Conservation (phyloP, 805 yeast species). For the Wickerhamomyces canadensis region DNA sequence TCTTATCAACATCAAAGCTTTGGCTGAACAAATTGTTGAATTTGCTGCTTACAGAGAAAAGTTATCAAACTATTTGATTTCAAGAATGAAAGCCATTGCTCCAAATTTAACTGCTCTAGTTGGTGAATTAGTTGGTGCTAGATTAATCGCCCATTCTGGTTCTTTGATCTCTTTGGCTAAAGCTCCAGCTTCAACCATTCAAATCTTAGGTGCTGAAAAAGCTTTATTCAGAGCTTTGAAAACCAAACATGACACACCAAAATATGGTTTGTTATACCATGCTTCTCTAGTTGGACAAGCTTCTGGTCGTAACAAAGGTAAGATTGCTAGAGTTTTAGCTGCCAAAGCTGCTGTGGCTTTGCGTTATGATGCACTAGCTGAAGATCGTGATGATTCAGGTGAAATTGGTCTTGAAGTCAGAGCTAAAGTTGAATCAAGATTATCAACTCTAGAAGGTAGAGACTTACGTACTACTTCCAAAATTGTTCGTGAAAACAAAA, state of each 20-base stretch:
- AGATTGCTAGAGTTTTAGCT: conserved; percentile 96
- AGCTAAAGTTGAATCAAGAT: conserved; percentile 89
- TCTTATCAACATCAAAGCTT: conserved; percentile 77
- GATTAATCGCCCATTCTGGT: conserved; percentile 97
- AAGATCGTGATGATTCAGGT: conserved; percentile 94
- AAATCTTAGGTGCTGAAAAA: conserved; percentile 98
- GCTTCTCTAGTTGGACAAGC: conserved; percentile 98
- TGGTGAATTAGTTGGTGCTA: conserved; percentile 97
- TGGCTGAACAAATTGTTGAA: conserved; percentile 95
- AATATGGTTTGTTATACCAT: conserved; percentile 94
- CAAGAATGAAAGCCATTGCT: conserved; percentile 98
- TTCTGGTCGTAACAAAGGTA: conserved; percentile 96
- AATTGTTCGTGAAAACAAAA: conserved; percentile 75
- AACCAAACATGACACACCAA: conserved; percentile 98
- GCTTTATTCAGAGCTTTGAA: conserved; percentile 97
- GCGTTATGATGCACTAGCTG: conserved; percentile 95
- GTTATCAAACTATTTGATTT: conserved; percentile 80
- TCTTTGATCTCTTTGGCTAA: conserved; percentile 90
- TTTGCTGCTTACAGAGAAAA: conserved; percentile 96
- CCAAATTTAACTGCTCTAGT: conserved; percentile 94
- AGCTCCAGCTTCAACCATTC: conserved; percentile 98
- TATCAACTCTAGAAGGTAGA: conserved; percentile 94
- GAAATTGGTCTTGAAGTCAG: conserved; percentile 89
- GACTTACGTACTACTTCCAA: conserved; percentile 87
- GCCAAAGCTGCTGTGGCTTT: conserved; percentile 97